These are phyloP conservation scores for Trichoderma afroharzianum DNA, from an alignment of 2,329 filamentous ascomycete genomes.

Conservation along the genomic window DNA sequence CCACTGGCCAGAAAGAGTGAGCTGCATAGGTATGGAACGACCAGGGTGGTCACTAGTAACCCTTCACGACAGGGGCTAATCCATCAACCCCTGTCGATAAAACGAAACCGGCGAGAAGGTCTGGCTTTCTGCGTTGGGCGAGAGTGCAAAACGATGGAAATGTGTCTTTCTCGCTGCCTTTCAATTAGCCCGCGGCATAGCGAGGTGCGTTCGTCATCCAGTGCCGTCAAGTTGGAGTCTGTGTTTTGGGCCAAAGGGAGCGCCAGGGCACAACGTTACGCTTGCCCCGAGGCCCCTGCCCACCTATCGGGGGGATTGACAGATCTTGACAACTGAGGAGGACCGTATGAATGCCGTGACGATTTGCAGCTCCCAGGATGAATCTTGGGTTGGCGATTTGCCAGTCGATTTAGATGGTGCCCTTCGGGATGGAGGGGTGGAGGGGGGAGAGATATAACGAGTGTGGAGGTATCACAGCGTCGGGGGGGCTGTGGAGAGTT, in stretches of 20 bases:
- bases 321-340: neutral
- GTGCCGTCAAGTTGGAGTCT: neutral
- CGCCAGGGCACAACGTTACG: neutral
- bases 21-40: neutral
- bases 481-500: neutral
- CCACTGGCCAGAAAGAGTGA: neutral
- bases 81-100: neutral
- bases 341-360: neutral
- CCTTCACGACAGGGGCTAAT: neutral
- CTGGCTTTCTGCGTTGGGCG: neutral
- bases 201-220: neutral
- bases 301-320: neutral
- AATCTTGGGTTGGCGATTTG: neutral
- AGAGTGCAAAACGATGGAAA: neutral
- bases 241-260: neutral
- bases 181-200: neutral
- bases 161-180: neutral
- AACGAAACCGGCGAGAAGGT: neutral
- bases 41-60: neutral
- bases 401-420: neutral
- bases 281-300: neutral
- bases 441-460: neutral
- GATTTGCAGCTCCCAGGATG: neutral
- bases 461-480: neutral
- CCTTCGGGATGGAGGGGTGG: neutral